phyloP scores from a whole-genome alignment of 345 rosid species.

The Citrus hindsii region DNA sequence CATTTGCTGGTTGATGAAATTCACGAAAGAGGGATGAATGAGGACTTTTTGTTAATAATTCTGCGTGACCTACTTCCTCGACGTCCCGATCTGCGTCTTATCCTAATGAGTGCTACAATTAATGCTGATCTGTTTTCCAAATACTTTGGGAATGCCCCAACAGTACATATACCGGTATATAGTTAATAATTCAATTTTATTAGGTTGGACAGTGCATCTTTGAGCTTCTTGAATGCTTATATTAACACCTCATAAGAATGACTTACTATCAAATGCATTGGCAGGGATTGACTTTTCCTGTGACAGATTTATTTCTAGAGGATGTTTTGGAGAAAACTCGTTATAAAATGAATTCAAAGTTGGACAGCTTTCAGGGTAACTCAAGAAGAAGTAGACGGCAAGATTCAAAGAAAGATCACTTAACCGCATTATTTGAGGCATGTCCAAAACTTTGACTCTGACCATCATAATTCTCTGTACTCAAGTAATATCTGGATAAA shows the following conservation, averaged over 20 bases:
- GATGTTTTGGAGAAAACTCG: constrained; percentile 79
- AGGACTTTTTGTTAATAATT: constrained; percentile 87
- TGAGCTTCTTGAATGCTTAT: constrained; percentile 7
- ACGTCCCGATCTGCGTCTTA: constrained; percentile 80
- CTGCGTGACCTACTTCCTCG: constrained; percentile 86
- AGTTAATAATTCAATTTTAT: constrained; percentile 1
- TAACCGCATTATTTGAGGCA: constrained; percentile 77
- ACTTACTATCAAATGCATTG: constrained; percentile 14
- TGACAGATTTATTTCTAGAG: constrained; percentile 77
- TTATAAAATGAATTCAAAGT: constrained; percentile 58
- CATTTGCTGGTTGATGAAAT: constrained; percentile 97
- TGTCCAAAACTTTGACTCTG: constrained; percentile 12
- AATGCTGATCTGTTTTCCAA: constrained; percentile 92
- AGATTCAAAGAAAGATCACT: constrained; percentile 69
- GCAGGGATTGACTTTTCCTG: constrained; percentile 93
- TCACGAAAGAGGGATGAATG: constrained; percentile 98
- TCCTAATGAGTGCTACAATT: constrained; percentile 95
- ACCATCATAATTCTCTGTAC: not conserved
- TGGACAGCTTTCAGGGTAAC: constrained; percentile 62
- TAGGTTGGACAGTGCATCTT: not conserved
- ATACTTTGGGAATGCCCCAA: constrained; percentile 75
- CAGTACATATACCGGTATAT: constrained; percentile 76
- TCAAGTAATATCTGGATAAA: not conserved
- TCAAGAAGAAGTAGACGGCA: constrained; percentile 70
- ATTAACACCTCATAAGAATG: not conserved